Percentiles rank a stretch among this genome's conserved stretches.
Conservation (phyloP, 1,139 yeast species). For the Wickerhamiella pararugosa region DNA sequence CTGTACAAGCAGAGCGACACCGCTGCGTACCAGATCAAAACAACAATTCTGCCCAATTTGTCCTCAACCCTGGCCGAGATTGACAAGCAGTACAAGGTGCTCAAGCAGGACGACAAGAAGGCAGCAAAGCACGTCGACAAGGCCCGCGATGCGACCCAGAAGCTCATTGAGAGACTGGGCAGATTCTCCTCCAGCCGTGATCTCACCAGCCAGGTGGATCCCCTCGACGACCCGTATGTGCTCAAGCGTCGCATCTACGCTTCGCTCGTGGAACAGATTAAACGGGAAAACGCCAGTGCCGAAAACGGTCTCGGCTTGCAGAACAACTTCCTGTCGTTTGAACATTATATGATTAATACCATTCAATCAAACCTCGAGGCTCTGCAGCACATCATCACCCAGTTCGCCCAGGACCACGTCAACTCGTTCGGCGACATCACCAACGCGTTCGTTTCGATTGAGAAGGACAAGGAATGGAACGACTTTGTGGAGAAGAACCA, state of each 20-base stretch:
- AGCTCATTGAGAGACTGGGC: conserved; percentile 26
- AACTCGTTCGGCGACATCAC: conserved; percentile 23
- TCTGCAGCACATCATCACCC: conserved; percentile 21
- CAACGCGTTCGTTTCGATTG: conserved; percentile 23
- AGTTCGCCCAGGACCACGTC: conserved; percentile 20
- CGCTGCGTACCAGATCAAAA: conserved; percentile 22
- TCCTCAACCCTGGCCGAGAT: conserved; percentile 25
- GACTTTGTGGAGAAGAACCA: conserved; percentile 25
- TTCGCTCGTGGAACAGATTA: conserved; percentile 29
- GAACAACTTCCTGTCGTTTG: conserved; percentile 29
- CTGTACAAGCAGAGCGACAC: conserved; percentile 24
- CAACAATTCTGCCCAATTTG: conserved; percentile 24
- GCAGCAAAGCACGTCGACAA: conserved; percentile 27
- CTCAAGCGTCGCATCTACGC: conserved; percentile 26
- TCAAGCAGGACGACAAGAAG: conserved; percentile 25
- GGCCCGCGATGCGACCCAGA: conserved; percentile 24
- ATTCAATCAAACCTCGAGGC: conserved; percentile 28
- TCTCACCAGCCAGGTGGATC: conserved; percentile 23
- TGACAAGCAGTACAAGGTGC: conserved; percentile 28
- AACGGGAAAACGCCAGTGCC: conserved; percentile 31
- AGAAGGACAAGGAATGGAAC: conserved; percentile 33
- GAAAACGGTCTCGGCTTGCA: conserved; percentile 31
- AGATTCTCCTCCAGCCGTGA: conserved; percentile 18
- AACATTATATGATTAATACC: conserved; percentile 30
- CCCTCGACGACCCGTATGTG: conserved; percentile 33